phyloP scores from a whole-genome alignment of 2,329 filamentous ascomycete genomes.

The Scedosporium dehoogii region DNA sequence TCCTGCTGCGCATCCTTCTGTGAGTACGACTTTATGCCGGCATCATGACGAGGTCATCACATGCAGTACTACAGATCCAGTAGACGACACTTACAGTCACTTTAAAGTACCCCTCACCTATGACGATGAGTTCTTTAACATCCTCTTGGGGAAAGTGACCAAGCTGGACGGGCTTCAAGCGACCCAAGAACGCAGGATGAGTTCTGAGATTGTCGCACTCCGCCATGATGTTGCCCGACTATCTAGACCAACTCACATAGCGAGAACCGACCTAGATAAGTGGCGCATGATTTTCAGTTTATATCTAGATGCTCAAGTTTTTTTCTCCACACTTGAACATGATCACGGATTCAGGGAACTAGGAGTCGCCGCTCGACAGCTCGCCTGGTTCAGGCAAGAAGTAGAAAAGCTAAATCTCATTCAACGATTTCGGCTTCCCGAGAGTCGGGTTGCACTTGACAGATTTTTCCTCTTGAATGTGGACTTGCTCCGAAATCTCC shows the following conservation, averaged over 20 bases:
- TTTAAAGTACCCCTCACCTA: slow-evolving; percentile 71
- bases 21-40: not conserved
- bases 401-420: slow-evolving; percentile 50
- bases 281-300: slow-evolving; percentile 79
- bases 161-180: slow-evolving; percentile 59
- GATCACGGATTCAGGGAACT: slow-evolving; percentile 61
- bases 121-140: slow-evolving; percentile 70
- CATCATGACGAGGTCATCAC: too few species aligned
- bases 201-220: slow-evolving; percentile 51
- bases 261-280: slow-evolving; percentile 56
- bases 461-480: slow-evolving; percentile 66
- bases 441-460: slow-evolving; percentile 54
- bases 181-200: slow-evolving; percentile 54
- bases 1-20: not conserved
- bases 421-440: slow-evolving; percentile 53
- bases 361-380: slow-evolving; percentile 53
- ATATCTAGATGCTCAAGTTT: slow-evolving; percentile 70
- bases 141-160: slow-evolving; percentile 61
- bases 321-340: slow-evolving; percentile 68
- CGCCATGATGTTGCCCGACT: slow-evolving; percentile 55
- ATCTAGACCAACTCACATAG: slow-evolving; percentile 52
- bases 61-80: not conserved
- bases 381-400: slow-evolving; percentile 63
- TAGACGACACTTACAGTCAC: slow-evolving; percentile 6
- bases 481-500: slow-evolving; percentile 66